Conservation (phyloP, 1,284 basidiomycete genomes). For the Cystobasidiaceae sp. region DNA sequence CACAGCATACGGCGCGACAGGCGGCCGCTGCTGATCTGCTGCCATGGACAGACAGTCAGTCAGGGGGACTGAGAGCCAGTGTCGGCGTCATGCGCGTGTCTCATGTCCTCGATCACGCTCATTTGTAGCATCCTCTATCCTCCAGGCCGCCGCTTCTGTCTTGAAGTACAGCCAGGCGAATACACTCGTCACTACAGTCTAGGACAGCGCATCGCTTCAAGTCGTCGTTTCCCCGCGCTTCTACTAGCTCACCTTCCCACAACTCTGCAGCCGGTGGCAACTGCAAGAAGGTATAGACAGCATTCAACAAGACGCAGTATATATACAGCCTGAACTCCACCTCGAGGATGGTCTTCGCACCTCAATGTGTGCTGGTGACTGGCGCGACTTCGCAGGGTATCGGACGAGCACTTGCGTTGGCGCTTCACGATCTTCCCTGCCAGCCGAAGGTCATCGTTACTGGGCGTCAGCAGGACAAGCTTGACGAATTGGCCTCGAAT, state of each 20-base stretch:
- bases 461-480: constrained; percentile 52
- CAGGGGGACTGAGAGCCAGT: not conserved
- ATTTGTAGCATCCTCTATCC: too few species aligned
- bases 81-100: constrained; percentile 4
- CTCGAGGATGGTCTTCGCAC: constrained; percentile 51
- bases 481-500: constrained; percentile 37
- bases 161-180: too few species aligned
- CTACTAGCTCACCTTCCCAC: too few species aligned
- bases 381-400: constrained; percentile 59
- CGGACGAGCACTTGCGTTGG: constrained; percentile 56
- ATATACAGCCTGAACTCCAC: constrained; percentile 41
- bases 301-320: too few species aligned
- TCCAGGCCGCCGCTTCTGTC: too few species aligned
- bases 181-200: too few species aligned
- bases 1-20: constrained; percentile 23
- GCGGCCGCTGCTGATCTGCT: constrained; percentile 23
- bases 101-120: too few species aligned
- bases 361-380: constrained; percentile 58
- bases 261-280: too few species aligned
- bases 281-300: too few species aligned
- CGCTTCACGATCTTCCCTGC: constrained; percentile 27
- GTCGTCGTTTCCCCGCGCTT: too few species aligned
- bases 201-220: too few species aligned
- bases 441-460: constrained; percentile 55
- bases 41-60: constrained; percentile 15